A percentile compares a stretch with the other conserved stretches of the same genome.
phyloP scores from a whole-genome alignment of 1,139 yeast species.

The Zygotorulaspora mrakii region DNA sequence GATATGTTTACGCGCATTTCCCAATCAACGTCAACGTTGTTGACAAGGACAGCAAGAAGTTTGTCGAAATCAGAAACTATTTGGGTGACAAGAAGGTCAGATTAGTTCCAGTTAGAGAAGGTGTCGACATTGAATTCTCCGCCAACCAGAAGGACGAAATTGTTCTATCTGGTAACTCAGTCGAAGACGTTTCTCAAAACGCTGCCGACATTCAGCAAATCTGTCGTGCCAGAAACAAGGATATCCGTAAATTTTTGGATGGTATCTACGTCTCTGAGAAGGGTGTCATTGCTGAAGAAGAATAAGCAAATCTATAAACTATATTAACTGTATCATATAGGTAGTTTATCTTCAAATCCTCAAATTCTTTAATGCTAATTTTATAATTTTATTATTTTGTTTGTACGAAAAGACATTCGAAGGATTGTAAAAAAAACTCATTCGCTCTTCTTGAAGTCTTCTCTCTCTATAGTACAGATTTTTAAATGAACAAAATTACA shows the following conservation, averaged over 20 bases:
- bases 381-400: background rate
- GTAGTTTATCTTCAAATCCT: constrained; percentile 1
- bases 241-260: constrained; percentile 99
- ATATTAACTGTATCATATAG: constrained; percentile 10
- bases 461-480: too few species aligned
- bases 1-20: constrained; percentile 99
- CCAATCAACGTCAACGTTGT: constrained; percentile 95
- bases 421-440: too few species aligned
- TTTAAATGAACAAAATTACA: too few species aligned
- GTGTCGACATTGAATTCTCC: constrained; percentile 82
- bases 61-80: constrained; percentile 97
- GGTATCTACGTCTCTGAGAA: constrained; percentile 99
- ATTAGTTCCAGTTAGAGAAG: constrained; percentile 77
- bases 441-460: too few species aligned
- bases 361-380: too few species aligned
- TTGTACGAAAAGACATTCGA: too few species aligned
- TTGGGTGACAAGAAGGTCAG: constrained; percentile 98
- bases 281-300: constrained; percentile 65
- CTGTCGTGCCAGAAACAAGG: constrained; percentile 99
- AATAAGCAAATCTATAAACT: constrained; percentile 21
- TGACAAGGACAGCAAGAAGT: constrained; percentile 69
- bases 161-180: constrained; percentile 88
- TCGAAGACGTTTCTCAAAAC: constrained; percentile 96
- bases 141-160: constrained; percentile 91
- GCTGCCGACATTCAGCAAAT: constrained; percentile 98